Evolutionary conservation across 163 green algal genomes (phyloP), one percentile per base, ranked within the genome.

Genomic region (Scenedesmus sp.): DNA sequence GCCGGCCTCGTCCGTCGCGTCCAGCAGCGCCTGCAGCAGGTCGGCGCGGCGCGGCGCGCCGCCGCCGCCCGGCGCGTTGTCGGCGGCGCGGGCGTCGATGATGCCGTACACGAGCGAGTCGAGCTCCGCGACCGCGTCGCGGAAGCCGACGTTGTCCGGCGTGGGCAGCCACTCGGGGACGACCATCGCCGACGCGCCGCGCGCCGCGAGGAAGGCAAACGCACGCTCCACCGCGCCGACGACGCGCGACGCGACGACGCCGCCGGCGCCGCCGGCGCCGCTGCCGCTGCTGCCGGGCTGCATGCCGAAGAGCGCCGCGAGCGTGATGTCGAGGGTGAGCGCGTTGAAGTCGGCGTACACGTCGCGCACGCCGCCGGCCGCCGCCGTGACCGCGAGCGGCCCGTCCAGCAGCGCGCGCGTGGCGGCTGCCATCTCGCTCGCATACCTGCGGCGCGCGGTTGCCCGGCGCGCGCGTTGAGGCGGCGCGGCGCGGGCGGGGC

Each of bases 311-410:
- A 97, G 80, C 22, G 91, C 91, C 28, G 86, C 75, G 5, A 92
- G 78, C 2, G 89, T 93, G 51, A 96, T 89, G 11, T 85, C 53
- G 17, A 96, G 87, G 2, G 93, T 96, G 15, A 96, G 87, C 54
- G 88, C 74, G 73, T 97, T 96, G 86, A 94, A 96, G 82, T 96
- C 91, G 10, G 70, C 79, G 66, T 96, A 96, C 58, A 96, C 77
- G 48, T 95, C 89, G 1, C 90, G 82, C 28, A 81, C 73, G 28
- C 71, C 64, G 3, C 11, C 9, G 48, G 63, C 36, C 36, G 51
- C 47, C 63, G 47, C 51, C 10, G 39, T 45, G 24, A 54, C 45
- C 42, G 62, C 70, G 54, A 77, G 75, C 20, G 60, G 63, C 0
- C 64, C 67, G 24, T 71, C 26, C 13, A 87, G 47, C 34, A 84